Conservation (phyloP, 2,329 filamentous ascomycete species). For the Mycosphaerella sp. region DNA sequence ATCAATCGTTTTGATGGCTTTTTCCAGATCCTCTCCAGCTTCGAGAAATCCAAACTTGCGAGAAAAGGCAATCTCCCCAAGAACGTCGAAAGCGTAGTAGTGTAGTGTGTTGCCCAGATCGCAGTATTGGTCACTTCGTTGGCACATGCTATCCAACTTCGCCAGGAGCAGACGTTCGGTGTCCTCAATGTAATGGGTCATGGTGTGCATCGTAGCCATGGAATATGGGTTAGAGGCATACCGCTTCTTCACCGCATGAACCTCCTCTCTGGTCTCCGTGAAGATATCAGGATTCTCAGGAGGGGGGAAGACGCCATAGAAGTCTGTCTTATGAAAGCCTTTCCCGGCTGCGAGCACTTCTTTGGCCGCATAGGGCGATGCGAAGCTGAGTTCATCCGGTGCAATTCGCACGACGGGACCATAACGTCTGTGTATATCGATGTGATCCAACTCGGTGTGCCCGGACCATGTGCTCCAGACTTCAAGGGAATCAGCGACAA, state of each 20-base stretch:
- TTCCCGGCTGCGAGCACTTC: conserved; percentile 29
- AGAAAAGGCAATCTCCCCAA: conserved; percentile 36
- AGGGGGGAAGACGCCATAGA: conserved; percentile 47
- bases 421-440: conserved; percentile 22
- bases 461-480: conserved; percentile 23
- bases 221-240: conserved; percentile 41
- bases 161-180: conserved; percentile 43
- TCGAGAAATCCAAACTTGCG: conserved; percentile 49
- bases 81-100: conserved; percentile 35
- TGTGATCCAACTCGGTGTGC: conserved; percentile 27
- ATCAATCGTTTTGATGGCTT: conserved; percentile 49
- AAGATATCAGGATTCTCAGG: conserved; percentile 54
- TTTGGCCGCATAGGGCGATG: conserved; percentile 28
- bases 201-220: conserved; percentile 50
- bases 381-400: conserved; percentile 30
- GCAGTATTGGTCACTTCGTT: conserved; percentile 30
- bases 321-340: conserved; percentile 31
- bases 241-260: conserved; percentile 51
- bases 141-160: conserved; percentile 41
- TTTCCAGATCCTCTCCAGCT: conserved; percentile 46
- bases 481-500: background rate
- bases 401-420: conserved; percentile 30
- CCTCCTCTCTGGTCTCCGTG: conserved; percentile 49
- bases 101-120: conserved; percentile 43
- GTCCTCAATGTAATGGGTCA: conserved; percentile 48